Evolutionary conservation across 768 basidiomycete genomes (phyloP), one percentile per base, ranked within the genome.

Genomic region (Lyophyllum shimeji): DNA sequence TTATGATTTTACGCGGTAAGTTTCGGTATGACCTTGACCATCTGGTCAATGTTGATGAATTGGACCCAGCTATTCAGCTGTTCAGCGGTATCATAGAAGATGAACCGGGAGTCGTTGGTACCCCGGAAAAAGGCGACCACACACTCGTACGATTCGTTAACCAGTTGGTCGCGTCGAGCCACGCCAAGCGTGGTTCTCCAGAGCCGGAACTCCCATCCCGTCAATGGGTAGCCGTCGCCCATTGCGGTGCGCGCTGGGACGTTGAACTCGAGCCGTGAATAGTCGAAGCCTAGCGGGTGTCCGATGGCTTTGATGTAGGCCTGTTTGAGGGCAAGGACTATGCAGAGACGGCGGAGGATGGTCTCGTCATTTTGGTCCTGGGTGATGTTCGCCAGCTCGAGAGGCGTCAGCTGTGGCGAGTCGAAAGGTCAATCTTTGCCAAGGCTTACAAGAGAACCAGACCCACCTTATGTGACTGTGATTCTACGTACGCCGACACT

Each of bases 171-270:
- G 31, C 76, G 70, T 7, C 86, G 78, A 12, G 82, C 82, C 2
- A 91, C 85, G 15, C 87, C 89, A 15, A 93, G 79, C 52, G 83
- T 82, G 13, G 87, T 82, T 54, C 80, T 81, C 80, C 89, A 94
- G 40, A 93, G 74, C 7, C 92, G 82, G 70, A 94, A 93, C 67
- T 94, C 92, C 92, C 92, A 94, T 0, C 92, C 92, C 18, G 78
- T 76, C 0, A 93, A 75, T 1, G 82, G 80, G 43, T 82, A 80
- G 4, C 84, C 83, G 67, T 93, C 92, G 1, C 87, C 87, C 1
- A 72, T 77, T 7, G 86, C 88, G 2, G 71, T 77, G 58, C 82
- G 74, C 34, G 79, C 79, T 12, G 61, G 86, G 46, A 93, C 81
- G 69, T 92, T 83, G 76, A 92, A 91, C 61, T 93, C 89, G 58